A percentile compares a stretch with the other conserved stretches of the same genome.
Conservation (phyloP, 2,329 filamentous ascomycete species). For the Colletotrichum sidae region DNA sequence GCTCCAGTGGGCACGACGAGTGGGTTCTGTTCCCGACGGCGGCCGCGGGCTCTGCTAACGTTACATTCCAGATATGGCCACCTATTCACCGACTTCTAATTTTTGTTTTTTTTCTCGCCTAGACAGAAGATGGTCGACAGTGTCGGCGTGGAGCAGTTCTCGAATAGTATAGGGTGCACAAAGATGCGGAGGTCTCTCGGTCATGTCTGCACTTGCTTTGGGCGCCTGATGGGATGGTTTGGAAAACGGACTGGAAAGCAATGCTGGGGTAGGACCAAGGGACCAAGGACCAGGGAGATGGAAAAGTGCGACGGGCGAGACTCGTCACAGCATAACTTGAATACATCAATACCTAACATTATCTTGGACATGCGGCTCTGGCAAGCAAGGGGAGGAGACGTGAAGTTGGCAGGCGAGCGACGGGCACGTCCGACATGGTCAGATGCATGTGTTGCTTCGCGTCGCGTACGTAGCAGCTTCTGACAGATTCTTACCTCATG, state of each 20-base stretch:
- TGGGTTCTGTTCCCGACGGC: conserved; percentile 64
- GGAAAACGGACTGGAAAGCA: conserved; percentile 32
- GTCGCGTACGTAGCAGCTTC: neutral
- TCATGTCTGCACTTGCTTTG: conserved; percentile 33
- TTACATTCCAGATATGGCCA: conserved; percentile 71
- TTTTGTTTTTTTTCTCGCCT: neutral
- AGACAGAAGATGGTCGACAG: neutral
- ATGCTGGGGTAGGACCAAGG: conserved; percentile 18
- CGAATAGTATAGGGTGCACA: conserved; percentile 27
- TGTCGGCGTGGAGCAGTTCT: conserved; percentile 13
- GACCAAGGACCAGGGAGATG: conserved; percentile 27
- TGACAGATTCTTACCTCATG: neutral
- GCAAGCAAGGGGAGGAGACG: too few relatives aligned
- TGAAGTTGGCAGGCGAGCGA: neutral
- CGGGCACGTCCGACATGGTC: neutral
- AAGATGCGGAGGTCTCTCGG: conserved; percentile 15
- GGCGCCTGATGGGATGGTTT: conserved; percentile 32
- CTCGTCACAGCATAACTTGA: conserved; percentile 33
- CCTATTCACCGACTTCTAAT: conserved; percentile 80
- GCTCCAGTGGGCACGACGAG: conserved; percentile 83
- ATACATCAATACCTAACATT: conserved; percentile 39
- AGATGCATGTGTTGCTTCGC: neutral
- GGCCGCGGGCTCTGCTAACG: conserved; percentile 12
- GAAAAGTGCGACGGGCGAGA: conserved; percentile 32
- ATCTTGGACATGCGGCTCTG: conserved; percentile 11